Percentiles rank a stretch among this genome's conserved stretches.
Conservation (phyloP, 257 asterid genomes). For the Solanum appendiculatum region DNA sequence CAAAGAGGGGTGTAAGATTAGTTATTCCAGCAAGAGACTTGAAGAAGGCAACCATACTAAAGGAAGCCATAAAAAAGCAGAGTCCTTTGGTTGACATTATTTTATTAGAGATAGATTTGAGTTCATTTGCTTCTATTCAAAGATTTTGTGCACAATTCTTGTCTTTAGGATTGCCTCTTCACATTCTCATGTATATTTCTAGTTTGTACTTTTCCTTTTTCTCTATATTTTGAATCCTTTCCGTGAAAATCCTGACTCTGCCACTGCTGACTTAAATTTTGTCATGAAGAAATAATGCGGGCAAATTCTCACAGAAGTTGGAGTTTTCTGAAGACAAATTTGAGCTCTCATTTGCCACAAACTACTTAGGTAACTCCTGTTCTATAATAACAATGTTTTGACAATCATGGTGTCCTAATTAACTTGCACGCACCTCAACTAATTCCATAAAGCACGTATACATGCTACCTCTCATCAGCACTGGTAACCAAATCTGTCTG, state of each 20-base stretch:
- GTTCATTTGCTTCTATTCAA: conserved; percentile 60
- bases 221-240: not conserved
- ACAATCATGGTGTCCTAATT: not conserved
- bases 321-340: conserved; percentile 85
- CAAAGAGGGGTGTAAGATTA: conserved; percentile 76
- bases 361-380: conserved; percentile 50
- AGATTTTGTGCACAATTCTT: conserved; percentile 56
- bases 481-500: not conserved
- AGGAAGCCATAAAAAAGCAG: conserved; percentile 50
- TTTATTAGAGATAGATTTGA: conserved; percentile 72
- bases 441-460: not conserved
- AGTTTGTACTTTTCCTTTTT: not conserved
- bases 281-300: conserved; percentile 85
- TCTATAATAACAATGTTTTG: not conserved
- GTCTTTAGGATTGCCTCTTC: conserved; percentile 63
- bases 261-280: not conserved
- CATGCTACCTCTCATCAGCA: not conserved
- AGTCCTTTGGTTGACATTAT: conserved; percentile 52
- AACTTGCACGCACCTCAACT: not conserved
- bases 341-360: conserved; percentile 90
- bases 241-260: not conserved
- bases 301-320: conserved; percentile 75
- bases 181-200: conserved; percentile 59
- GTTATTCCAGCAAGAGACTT: conserved; percentile 68
- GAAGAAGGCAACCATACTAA: conserved; percentile 73